These are phyloP conservation scores for Camellia sinensis DNA, from an alignment of 148 eudicot genomes.

Conservation along the genomic window DNA sequence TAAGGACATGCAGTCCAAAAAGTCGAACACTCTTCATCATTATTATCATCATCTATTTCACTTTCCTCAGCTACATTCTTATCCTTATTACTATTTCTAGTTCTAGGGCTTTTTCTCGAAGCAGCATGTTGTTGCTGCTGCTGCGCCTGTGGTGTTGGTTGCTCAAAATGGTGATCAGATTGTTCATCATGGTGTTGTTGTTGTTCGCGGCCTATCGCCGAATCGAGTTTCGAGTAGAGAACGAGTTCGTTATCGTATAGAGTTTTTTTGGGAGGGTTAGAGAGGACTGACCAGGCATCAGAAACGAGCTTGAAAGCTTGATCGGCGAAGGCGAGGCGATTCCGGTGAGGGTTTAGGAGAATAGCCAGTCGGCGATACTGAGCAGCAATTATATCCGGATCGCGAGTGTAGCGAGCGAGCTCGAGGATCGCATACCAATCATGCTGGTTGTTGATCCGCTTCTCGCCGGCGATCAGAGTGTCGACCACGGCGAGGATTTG, in stretches of 20 bases:
- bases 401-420: constrained; percentile 41
- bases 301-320: constrained; percentile 58
- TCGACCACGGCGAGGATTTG: constrained; percentile 79
- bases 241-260: constrained; percentile 48
- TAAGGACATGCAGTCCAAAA: constrained; percentile 97
- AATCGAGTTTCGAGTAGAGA: constrained; percentile 23
- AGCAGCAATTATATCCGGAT: constrained; percentile 44
- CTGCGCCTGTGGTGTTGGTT: constrained; percentile 23
- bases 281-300: constrained; percentile 77
- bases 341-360: constrained; percentile 52
- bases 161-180: not conserved
- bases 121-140: constrained; percentile 20
- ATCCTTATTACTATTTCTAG: constrained; percentile 17
- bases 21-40: constrained; percentile 20
- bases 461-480: constrained; percentile 67
- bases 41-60: not conserved
- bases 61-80: not conserved
- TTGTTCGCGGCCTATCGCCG: not conserved
- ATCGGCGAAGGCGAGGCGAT: constrained; percentile 56
- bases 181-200: constrained; percentile 3
- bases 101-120: constrained; percentile 18
- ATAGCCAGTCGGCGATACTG: constrained; percentile 57
- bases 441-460: constrained; percentile 39
- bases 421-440: constrained; percentile 81
- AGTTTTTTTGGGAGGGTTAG: constrained; percentile 60